These are phyloP conservation scores for Cucumis cinereus DNA, from an alignment of 306 rosid species.

Conservation along the genomic window DNA sequence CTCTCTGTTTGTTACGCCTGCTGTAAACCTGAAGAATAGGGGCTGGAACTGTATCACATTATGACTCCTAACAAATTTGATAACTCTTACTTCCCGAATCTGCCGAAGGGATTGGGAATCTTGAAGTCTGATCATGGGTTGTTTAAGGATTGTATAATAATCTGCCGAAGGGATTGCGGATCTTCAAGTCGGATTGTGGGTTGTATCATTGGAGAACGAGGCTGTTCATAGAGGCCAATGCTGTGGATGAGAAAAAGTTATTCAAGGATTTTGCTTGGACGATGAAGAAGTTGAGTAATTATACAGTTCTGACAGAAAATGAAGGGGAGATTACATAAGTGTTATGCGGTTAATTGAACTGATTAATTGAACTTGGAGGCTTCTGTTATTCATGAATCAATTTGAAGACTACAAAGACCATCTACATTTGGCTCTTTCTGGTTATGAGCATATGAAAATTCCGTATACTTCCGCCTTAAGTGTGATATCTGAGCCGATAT, in stretches of 20 bases:
- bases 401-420: background rate
- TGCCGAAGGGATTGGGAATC: constrained; percentile 55
- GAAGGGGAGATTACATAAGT: constrained; percentile 72
- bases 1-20: no score
- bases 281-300: constrained; percentile 64
- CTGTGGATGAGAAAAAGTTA: constrained; percentile 33
- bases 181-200: no score
- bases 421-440: background rate
- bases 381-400: background rate
- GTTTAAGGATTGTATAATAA: constrained; percentile 17
- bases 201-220: constrained; percentile 17
- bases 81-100: constrained; percentile 63
- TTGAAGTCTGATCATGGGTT: constrained; percentile 64
- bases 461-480: constrained; percentile 2
- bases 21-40: no score
- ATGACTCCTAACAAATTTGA: constrained; percentile 87
- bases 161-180: no score
- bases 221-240: constrained; percentile 44
- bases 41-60: no score
- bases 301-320: constrained; percentile 43
- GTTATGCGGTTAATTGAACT: constrained; percentile 39
- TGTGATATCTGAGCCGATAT: constrained; percentile 1
- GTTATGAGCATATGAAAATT: background rate
- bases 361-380: constrained; percentile 16
- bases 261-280: constrained; percentile 44